Percentiles rank a stretch among this genome's conserved stretches.
Conservation (phyloP, 2,329 filamentous ascomycete genomes). For the Colletotrichum orchidophilum region DNA sequence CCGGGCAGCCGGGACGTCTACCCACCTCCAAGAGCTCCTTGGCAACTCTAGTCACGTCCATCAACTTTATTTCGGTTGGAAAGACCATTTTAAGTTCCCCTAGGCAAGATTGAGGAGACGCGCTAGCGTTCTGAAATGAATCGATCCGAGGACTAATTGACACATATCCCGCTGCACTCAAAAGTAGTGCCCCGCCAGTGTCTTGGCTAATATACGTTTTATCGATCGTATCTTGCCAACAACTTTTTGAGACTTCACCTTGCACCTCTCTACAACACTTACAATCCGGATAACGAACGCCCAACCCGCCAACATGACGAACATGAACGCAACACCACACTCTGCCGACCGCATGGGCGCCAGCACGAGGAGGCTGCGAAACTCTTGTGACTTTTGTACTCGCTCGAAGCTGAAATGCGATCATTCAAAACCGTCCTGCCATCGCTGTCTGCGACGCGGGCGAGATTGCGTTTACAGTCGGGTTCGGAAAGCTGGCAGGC, state of each 20-base stretch:
- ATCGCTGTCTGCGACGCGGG: not conserved
- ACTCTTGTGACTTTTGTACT: slow-evolving; percentile 6
- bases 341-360: not conserved
- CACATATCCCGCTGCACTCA: not conserved
- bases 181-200: not conserved
- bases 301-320: not conserved
- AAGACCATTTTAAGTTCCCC: not conserved
- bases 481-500: not conserved
- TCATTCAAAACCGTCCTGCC: not conserved
- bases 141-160: not conserved
- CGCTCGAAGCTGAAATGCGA: slow-evolving; percentile 16
- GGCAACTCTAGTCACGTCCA: not conserved
- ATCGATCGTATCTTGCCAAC: not conserved
- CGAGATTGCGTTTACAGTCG: not conserved
- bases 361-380: not conserved
- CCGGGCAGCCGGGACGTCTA: not conserved
- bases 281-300: not conserved
- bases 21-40: not conserved
- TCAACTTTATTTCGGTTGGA: not conserved
- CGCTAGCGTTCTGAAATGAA: not conserved
- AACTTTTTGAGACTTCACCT: not conserved
- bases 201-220: not conserved
- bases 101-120: not conserved
- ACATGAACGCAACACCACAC: not conserved
- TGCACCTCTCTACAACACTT: not conserved